Evolutionary conservation across 2,329 filamentous ascomycete genomes (phyloP).

Genomic region (Venturia pyrina): DNA sequence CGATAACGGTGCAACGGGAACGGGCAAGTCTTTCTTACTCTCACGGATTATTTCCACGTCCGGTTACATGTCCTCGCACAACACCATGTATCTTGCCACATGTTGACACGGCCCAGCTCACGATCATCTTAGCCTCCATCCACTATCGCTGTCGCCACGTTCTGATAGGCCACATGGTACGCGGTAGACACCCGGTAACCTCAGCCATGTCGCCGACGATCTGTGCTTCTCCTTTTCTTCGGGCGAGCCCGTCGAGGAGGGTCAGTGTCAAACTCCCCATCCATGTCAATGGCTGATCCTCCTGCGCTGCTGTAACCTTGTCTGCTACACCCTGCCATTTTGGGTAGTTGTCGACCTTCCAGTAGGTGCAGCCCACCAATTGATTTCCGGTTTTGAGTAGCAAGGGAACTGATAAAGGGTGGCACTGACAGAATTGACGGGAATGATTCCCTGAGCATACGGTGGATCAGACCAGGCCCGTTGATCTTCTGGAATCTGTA

Average conservation of each 20-base stretch:
- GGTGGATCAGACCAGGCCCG: neutral
- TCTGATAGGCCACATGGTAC: neutral
- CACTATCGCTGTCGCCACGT: neutral
- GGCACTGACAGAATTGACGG: neutral
- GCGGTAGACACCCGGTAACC: neutral
- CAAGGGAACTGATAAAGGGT: neutral
- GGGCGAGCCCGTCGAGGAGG: neutral
- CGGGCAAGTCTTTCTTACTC: too few species aligned
- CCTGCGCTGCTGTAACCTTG: neutral
- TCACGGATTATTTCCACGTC: neutral
- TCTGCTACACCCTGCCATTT: neutral
- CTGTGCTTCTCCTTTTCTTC: neutral
- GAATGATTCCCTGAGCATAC: neutral
- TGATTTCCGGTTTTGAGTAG: neutral
- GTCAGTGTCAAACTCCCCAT: neutral
- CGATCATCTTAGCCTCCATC: neutral
- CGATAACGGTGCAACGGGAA: neutral
- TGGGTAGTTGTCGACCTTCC: neutral
- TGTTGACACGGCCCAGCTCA: neutral
- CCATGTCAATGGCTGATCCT: neutral
- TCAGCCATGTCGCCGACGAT: neutral
- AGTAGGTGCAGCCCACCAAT: neutral
- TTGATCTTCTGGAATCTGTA: neutral
- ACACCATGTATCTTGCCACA: neutral
- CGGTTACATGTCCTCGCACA: neutral